Evolutionary conservation across 2,329 filamentous ascomycete species (phyloP).

Genomic region (Trichoderma brevicompactum): DNA sequence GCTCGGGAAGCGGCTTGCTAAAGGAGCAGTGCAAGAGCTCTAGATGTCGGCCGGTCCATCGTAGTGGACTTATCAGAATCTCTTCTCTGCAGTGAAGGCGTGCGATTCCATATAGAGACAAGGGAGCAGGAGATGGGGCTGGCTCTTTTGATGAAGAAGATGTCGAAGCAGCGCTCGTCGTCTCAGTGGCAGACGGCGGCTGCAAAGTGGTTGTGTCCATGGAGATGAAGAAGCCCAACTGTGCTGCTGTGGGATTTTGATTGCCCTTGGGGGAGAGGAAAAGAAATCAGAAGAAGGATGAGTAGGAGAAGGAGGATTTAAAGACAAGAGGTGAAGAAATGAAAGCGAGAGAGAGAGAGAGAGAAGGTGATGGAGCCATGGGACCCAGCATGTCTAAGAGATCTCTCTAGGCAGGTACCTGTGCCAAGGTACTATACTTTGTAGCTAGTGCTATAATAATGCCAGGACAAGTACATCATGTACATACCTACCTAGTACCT

Average conservation of each 20-base stretch:
- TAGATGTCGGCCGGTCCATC: slow-evolving; percentile 11
- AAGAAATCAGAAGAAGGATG: no score
- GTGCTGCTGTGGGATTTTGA: neutral
- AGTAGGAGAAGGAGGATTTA: no score
- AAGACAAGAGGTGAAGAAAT: no score
- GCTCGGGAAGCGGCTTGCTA: neutral
- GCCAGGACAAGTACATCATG: no score
- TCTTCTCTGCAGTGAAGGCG: slow-evolving; percentile 10
- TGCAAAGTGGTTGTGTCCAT: neutral
- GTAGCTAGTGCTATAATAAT: no score
- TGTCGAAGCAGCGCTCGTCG: neutral
- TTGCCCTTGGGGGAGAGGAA: no score
- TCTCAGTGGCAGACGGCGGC: neutral
- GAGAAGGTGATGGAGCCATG: no score
- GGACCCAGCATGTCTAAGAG: no score
- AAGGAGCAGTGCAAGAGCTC: slow-evolving; percentile 21
- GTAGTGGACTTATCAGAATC: neutral
- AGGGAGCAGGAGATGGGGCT: neutral
- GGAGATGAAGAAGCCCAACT: neutral
- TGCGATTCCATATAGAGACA: slow-evolving; percentile 6
- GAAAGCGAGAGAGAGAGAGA: no score
- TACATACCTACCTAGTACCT: no score
- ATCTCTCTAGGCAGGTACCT: no score
- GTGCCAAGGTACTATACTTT: no score
- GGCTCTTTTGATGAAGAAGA: neutral